Evolutionary conservation across 176 grass and related monocot species (phyloP).

Genomic region (Carex parvula): DNA sequence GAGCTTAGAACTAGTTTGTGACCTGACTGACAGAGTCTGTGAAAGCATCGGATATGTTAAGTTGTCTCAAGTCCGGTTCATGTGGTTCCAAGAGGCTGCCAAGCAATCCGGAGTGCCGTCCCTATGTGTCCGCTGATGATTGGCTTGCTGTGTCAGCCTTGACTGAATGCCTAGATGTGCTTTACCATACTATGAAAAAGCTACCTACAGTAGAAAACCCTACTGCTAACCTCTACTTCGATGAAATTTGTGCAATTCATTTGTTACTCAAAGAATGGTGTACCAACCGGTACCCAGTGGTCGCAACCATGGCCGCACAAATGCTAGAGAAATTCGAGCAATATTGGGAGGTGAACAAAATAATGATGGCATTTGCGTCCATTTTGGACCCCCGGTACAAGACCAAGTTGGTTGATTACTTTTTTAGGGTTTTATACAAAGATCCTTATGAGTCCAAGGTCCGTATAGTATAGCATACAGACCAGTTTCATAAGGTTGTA

Average conservation of each 20-base stretch:
- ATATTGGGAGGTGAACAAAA: conserved; percentile 72
- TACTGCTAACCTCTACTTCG: conserved; percentile 89
- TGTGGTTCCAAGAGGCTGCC: conserved; percentile 60
- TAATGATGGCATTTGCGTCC: conserved; percentile 89
- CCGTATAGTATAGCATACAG: conserved; percentile 62
- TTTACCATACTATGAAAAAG: conserved; percentile 88
- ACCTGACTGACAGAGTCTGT: conserved; percentile 52
- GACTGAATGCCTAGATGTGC: conserved; percentile 68
- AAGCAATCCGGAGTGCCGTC: conserved; percentile 57
- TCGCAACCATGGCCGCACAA: conserved; percentile 60
- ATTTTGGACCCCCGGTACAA: conserved; percentile 97
- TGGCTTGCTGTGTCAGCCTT: conserved; percentile 77
- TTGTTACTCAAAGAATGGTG: conserved; percentile 81
- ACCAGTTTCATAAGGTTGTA: conserved; percentile 74
- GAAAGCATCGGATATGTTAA: conserved; percentile 70
- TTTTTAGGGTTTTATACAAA: conserved; percentile 73
- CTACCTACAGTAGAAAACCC: conserved; percentile 57
- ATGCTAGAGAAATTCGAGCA: conserved; percentile 91
- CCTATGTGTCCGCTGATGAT: conserved; percentile 60
- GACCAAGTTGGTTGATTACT: conserved; percentile 95
- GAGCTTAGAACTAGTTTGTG: conserved; percentile 57
- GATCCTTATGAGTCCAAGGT: conserved; percentile 72
- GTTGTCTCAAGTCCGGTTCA: conserved; percentile 53
- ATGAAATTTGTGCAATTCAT: conserved; percentile 95
- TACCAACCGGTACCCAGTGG: conserved; percentile 55